Percentiles rank a stretch among this genome's conserved stretches.
Conservation (phyloP, 768 basidiomycete species). For the Rhizopogon vesiculosus region DNA sequence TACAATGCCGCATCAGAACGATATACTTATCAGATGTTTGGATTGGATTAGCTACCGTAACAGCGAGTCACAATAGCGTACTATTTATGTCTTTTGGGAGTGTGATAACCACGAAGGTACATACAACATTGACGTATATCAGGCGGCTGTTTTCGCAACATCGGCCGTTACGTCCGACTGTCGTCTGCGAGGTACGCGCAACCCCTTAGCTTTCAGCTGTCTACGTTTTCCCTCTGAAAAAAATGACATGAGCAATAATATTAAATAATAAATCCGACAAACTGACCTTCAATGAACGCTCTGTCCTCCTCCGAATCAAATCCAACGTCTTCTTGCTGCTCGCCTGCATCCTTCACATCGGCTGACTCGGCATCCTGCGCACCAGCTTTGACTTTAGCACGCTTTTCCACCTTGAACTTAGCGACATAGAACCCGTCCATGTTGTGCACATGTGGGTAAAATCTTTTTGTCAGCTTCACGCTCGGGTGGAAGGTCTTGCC, state of each 20-base stretch:
- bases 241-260: constrained; percentile 5
- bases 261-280: not conserved
- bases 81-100: not conserved
- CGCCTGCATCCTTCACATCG: constrained; percentile 20
- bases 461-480: constrained; percentile 78
- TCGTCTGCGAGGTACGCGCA: constrained; percentile 57
- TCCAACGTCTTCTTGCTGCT: constrained; percentile 27
- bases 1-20: not conserved
- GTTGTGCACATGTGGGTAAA: constrained; percentile 97
- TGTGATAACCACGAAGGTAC: not conserved
- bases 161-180: constrained; percentile 22
- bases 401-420: constrained; percentile 92
- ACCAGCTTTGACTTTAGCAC: constrained; percentile 42
- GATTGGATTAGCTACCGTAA: not conserved
- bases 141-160: constrained; percentile 13
- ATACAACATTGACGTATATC: not conserved
- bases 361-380: constrained; percentile 19
- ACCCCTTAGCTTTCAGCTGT: constrained; percentile 71
- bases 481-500: constrained; percentile 86
- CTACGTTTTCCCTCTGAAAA: constrained; percentile 64
- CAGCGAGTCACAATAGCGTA: not conserved
- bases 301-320: constrained; percentile 79
- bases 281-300: constrained; percentile 75
- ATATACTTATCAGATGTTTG: not conserved
- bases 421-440: constrained; percentile 99